phyloP scores from a whole-genome alignment of 805 yeast genomes.

The Vanderwaltozyma tropicalis region DNA sequence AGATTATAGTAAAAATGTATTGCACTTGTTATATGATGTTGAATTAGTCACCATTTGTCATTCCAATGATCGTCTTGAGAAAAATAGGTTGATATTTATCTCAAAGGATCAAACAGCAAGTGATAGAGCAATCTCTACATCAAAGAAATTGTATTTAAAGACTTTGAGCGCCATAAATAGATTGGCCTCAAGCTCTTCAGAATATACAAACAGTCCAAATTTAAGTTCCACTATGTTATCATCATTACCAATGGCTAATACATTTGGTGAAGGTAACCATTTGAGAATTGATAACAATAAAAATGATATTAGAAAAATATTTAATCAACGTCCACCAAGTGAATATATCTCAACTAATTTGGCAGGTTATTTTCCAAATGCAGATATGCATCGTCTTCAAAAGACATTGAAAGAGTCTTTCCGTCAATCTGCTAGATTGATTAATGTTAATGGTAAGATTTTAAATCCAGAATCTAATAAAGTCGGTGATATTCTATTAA shows the following conservation, averaged over 20 bases:
- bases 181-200: conserved; percentile 5
- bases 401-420: conserved; percentile 79
- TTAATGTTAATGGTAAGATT: conserved; percentile 8
- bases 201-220: background rate
- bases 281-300: conserved; percentile 20
- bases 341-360: conserved; percentile 82
- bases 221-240: background rate
- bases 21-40: conserved; percentile 54
- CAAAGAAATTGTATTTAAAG: conserved; percentile 35
- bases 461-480: conserved; percentile 35
- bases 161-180: conserved; percentile 15
- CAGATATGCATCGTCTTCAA: conserved; percentile 58
- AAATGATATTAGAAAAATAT: conserved; percentile 33
- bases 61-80: conserved; percentile 59
- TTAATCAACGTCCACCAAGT: conserved; percentile 89
- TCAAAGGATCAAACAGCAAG: conserved; percentile 55
- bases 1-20: conserved; percentile 31
- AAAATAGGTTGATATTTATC: conserved; percentile 59
- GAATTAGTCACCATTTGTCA: conserved; percentile 78
- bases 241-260: background rate
- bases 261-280: background rate
- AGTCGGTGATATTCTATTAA: conserved; percentile 54
- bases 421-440: conserved; percentile 57
- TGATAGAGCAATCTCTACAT: conserved; percentile 44
- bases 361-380: conserved; percentile 84